Base-by-base conservation (phyloP, 1,139 yeast genomes). In the Magnusiomyces sp. region DNA sequence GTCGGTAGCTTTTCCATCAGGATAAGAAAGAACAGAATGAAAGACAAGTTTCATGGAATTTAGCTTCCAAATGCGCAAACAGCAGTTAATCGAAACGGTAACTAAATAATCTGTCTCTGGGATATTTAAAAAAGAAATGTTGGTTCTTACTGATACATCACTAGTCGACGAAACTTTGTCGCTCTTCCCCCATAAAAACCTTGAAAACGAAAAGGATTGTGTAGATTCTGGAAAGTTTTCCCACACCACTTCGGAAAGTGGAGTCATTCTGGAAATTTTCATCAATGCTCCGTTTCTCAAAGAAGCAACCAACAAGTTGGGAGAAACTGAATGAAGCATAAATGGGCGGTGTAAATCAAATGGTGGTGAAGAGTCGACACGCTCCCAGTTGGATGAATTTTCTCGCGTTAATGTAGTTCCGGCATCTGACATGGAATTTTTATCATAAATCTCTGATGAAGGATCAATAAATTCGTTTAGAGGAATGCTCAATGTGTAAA, bases 271-370 rank as follows among this genome's bases (percentile, higher is more conserved):
- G 65, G 55, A 80, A 79, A 57, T 81, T 63, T 53, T 83, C 60
- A 16, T 85, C 82, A 50, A 47, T 1, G 58, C 46, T 5, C 96
- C 95, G 65, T 88, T 95, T 43, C 74, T 73, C 49, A 87, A 69
- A 1, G 86, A 73, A 0, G 83, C 77, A 6, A 87, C 63, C 9
- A 75, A 65, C 51, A 71, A 71, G 16, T 62, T 59, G 0, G 69
- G 56, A 46, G 75, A 73, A 6, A 80, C 63, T 0, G 81, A 64
- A 50, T 73, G 72, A 53, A 86, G 58, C 19, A 71, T 66, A 52
- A 77, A 77, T 1, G 95, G 92, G 11, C 71, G 65, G 58, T 89
- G 74, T 41, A 83, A 69, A 53, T 84, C 88, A 61, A 87, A 85
- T 13, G 88, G 80, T 61, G 82, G 83, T 1, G 95, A 95, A 39